These are phyloP conservation scores for Metschnikowia henanensis DNA, from an alignment of 805 yeast genomes.

Conservation along the genomic window DNA sequence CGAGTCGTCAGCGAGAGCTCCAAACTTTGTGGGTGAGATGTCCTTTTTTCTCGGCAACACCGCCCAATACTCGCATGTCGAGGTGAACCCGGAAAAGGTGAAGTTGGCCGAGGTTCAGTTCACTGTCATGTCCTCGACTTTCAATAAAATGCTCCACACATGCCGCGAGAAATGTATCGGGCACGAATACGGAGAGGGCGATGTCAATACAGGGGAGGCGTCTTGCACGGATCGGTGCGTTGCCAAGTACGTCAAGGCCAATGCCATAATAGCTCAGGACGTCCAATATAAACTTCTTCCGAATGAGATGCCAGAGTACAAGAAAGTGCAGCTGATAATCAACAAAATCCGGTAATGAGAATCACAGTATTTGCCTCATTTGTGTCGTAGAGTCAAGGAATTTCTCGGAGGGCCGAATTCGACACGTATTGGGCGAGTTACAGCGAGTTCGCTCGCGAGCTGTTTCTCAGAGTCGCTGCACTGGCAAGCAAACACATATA, in stretches of 20 bases:
- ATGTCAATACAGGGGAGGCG: slow-evolving; percentile 80
- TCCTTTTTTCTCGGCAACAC: slow-evolving; percentile 59
- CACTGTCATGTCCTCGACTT: slow-evolving; percentile 50
- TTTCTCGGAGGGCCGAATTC: no score
- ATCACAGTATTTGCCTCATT: no score
- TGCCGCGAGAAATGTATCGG: slow-evolving; percentile 81
- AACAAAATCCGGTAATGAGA: slow-evolving; percentile 1
- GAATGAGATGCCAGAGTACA: slow-evolving; percentile 41
- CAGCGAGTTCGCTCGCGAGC: no score
- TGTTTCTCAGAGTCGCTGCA: no score
- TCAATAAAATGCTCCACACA: slow-evolving; percentile 49
- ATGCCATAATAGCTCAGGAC: slow-evolving; percentile 58
- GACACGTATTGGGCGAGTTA: no score
- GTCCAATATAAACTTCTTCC: slow-evolving; percentile 28
- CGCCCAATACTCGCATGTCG: slow-evolving; percentile 41
- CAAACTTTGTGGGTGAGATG: slow-evolving; percentile 38
- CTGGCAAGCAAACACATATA: no score
- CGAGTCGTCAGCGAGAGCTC: neutral
- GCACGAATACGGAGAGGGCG: slow-evolving; percentile 83
- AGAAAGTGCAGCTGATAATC: slow-evolving; percentile 22
- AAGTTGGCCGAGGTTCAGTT: slow-evolving; percentile 67
- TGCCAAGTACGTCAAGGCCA: slow-evolving; percentile 75
- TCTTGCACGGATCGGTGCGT: slow-evolving; percentile 87
- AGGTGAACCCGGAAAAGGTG: slow-evolving; percentile 59
- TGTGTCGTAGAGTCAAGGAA: no score